Base-by-base conservation (phyloP, 192 early-diverging fungal genomes). In the Backusella parvicylindrica region DNA sequence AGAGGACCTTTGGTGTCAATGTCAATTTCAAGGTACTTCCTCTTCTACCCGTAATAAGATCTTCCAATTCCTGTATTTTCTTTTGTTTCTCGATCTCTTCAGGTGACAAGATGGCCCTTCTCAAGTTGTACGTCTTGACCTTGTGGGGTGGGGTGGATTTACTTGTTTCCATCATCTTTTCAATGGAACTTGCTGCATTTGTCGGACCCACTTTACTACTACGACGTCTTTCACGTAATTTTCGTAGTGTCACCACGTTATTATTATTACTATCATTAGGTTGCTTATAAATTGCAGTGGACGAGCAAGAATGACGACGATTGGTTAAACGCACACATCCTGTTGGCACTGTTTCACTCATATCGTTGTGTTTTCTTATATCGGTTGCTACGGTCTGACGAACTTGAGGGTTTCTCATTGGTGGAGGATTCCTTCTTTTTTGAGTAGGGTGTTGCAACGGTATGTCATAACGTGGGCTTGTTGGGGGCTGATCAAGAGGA, bases 21-120 rank as follows among this genome's bases (percentile, higher is more conserved):
- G 73, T 74, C 30, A 81, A 43, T 37, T 77, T 81, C 18, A 81
- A 56, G 16, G 80, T 81, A 33, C 80, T 81, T 23, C 50, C 75
- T 21, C 80, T 56, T 30, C 75, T 43, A 8, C 80, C 76, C 18
- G 73, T 74, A 36, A 81, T 77, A 8, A 77, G 63, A 71, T 81
- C 80, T 36, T 81, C 80, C 15, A 81, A 53, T 16, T 64, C 60
- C 60, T 73, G 56, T 26, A 41, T 60, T 28, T 63, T 64, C 31
- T 63, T 60, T 41, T 73, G 56, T n/a, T 73, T 63, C n/a, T 73
- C 72, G 26, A 71, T 65, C 8, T 73, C 38, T 3, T 77, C 68
- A 7, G n/a, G n/a, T 6, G 21, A 43, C 33, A 70, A 16, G 18
- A 41, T 47, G 15, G 35, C 21, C 21, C 13, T 41, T 36, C 35